Evolutionary conservation across 148 eudicot species (phyloP).

Genomic region (Polygonum aviculare): DNA sequence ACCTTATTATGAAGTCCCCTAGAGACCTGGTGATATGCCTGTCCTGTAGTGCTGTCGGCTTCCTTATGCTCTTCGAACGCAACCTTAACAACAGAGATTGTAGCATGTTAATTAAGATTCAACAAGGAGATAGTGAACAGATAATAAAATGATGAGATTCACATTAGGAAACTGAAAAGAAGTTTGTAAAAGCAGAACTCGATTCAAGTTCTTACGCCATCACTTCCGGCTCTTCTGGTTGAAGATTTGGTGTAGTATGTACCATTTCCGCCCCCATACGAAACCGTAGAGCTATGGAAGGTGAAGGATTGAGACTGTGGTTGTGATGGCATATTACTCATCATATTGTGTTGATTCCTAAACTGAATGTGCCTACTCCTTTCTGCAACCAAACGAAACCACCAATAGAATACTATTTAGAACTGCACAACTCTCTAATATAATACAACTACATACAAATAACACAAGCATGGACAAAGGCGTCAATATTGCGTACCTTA

Average conservation of each 20-base stretch:
- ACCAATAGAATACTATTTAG: background rate
- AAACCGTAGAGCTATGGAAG: constrained; percentile 71
- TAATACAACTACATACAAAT: background rate
- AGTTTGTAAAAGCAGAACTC: background rate
- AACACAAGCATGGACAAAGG: constrained; percentile 4
- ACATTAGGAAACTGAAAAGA: background rate
- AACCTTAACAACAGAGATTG: constrained; percentile 28
- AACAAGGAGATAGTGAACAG: constrained; percentile 5
- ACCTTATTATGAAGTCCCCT: constrained; percentile 84
- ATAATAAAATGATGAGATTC: constrained; percentile 9
- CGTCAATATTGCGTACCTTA: constrained; percentile 28
- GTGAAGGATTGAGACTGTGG: constrained; percentile 52
- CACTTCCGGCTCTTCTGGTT: constrained; percentile 64
- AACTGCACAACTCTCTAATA: background rate
- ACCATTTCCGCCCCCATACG: constrained; percentile 89
- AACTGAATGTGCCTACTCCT: constrained; percentile 39
- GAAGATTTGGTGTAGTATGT: constrained; percentile 56
- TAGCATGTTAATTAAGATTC: constrained; percentile 9
- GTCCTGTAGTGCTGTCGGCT: constrained; percentile 75
- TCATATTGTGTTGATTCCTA: constrained; percentile 33
- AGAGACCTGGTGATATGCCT: constrained; percentile 72
- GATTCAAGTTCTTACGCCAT: constrained; percentile 55
- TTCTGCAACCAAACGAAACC: constrained; percentile 24
- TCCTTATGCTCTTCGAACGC: constrained; percentile 76
- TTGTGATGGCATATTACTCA: constrained; percentile 28